A percentile compares a stretch with the other conserved stretches of the same genome.
phyloP scores from a whole-genome alignment of 1,139 yeast species.

The Zhuliangozyma blackwelliae region DNA sequence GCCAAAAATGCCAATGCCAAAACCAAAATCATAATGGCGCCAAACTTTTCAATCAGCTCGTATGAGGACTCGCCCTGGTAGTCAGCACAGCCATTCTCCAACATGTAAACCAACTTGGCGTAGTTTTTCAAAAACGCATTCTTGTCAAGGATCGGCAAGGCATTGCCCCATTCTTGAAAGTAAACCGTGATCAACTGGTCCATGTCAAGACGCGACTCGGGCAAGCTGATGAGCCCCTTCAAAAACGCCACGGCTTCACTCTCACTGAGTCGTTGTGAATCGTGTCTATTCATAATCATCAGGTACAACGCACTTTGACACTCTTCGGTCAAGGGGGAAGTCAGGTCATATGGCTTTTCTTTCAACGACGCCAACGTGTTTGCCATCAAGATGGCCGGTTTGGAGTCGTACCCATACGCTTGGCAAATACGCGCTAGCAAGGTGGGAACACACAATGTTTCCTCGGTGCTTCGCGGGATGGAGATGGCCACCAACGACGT shows the following conservation, averaged over 20 bases:
- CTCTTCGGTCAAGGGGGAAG: conserved; percentile 9
- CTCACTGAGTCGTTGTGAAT: conserved; percentile 19
- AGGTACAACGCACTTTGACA: conserved; percentile 14
- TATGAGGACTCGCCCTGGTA: conserved; percentile 14
- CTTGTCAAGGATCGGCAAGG: conserved; percentile 67
- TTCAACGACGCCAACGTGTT: conserved; percentile 66
- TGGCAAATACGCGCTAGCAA: conserved; percentile 64
- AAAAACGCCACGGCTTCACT: conserved; percentile 43
- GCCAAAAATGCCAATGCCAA: conserved; percentile 55
- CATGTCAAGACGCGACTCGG: conserved; percentile 48
- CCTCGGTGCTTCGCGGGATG: conserved; percentile 73
- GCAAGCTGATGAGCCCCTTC: conserved; percentile 42
- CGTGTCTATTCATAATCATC: conserved; percentile 30
- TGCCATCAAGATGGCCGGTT: conserved; percentile 64
- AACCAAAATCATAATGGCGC: conserved; percentile 54
- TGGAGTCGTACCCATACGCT: conserved; percentile 65
- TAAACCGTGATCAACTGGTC: conserved; percentile 57
- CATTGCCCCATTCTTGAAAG: conserved; percentile 76
- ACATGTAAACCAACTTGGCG: conserved; percentile 38
- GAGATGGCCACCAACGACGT: conserved; percentile 70
- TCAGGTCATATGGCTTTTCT: conserved; percentile 25
- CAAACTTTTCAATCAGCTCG: conserved; percentile 52
- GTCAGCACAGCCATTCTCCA: conserved; percentile 23
- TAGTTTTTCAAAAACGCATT: conserved; percentile 60
- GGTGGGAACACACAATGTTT: conserved; percentile 69